Percentiles rank a stretch among this genome's conserved stretches.
These are phyloP conservation scores for Talaromyces sp. DNA, from an alignment of 2,329 filamentous ascomycete species.

Conservation along the genomic window DNA sequence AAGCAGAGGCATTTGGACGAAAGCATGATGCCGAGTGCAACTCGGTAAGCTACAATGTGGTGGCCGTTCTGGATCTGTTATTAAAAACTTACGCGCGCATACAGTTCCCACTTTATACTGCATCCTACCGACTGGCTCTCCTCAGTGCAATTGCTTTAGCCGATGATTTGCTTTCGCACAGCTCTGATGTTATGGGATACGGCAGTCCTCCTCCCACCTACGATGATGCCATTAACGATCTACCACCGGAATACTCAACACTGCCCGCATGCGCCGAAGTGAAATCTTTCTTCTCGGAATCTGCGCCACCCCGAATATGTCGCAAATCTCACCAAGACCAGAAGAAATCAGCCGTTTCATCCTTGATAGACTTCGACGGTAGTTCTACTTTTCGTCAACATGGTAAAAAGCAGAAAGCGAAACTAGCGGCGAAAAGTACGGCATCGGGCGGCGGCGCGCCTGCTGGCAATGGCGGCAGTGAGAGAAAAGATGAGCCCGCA, in stretches of 20 bases:
- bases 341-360: conserved; percentile 10
- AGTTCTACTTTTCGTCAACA: conserved; percentile 26
- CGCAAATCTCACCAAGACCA: conserved; percentile 7
- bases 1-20: not conserved
- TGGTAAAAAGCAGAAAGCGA: conserved; percentile 23
- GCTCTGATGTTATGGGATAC: conserved; percentile 15
- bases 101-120: not conserved
- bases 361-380: conserved; percentile 7
- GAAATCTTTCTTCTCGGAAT: conserved; percentile 11
- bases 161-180: conserved; percentile 6
- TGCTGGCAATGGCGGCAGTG: conserved; percentile 18
- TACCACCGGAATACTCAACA: conserved; percentile 29
- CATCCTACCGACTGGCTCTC: conserved; percentile 1
- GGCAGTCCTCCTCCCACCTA: conserved; percentile 26
- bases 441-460: conserved; percentile 17
- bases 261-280: conserved; percentile 22
- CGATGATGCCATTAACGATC: conserved; percentile 25
- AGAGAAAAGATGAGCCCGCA: conserved; percentile 27
- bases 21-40: not conserved
- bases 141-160: conserved; percentile 7
- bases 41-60: not conserved
- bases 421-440: conserved; percentile 16
- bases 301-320: conserved; percentile 6
- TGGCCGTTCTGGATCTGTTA: too few species aligned
- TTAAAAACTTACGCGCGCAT: not conserved